phyloP scores from a whole-genome alignment of 2,329 filamentous ascomycete species.

The Diatrype stigma region DNA sequence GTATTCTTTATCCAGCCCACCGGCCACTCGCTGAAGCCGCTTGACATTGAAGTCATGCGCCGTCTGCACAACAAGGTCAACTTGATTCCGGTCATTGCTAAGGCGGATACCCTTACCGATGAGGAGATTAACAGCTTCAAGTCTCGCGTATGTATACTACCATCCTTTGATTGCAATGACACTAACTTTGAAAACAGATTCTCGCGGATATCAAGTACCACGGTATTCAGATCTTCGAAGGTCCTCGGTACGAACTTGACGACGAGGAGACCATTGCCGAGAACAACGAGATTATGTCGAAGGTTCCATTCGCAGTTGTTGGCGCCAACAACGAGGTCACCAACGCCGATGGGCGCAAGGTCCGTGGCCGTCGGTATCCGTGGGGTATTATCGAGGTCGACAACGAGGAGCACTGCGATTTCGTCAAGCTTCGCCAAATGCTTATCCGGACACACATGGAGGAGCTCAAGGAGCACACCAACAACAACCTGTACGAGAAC shows the following conservation, averaged over 20 bases:
- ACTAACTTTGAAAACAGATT: conserved; percentile 57
- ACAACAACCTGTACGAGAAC: conserved; percentile 98
- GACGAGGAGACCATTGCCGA: conserved; percentile 99
- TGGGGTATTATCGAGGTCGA: conserved; percentile 99
- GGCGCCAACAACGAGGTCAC: conserved; percentile 94
- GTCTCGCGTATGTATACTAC: conserved; percentile 69
- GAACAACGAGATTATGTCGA: conserved; percentile 99
- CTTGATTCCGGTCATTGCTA: conserved; percentile 97
- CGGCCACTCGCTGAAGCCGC: conserved; percentile 94
- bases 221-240: conserved; percentile 98
- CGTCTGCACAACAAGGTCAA: conserved; percentile 99
- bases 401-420: conserved; percentile 99
- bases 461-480: conserved; percentile 99
- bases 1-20: conserved; percentile 99
- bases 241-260: conserved; percentile 95
- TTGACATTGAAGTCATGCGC: conserved; percentile 99
- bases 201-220: conserved; percentile 95
- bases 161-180: background rate
- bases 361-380: conserved; percentile 92
- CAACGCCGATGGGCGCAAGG: conserved; percentile 87
- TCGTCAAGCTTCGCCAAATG: conserved; percentile 99
- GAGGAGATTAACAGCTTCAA: conserved; percentile 96
- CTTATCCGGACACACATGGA: conserved; percentile 99
- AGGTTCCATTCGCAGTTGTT: conserved; percentile 97
- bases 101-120: conserved; percentile 95